Conservation (phyloP, 306 rosid species). For the Castanea mollissima region DNA sequence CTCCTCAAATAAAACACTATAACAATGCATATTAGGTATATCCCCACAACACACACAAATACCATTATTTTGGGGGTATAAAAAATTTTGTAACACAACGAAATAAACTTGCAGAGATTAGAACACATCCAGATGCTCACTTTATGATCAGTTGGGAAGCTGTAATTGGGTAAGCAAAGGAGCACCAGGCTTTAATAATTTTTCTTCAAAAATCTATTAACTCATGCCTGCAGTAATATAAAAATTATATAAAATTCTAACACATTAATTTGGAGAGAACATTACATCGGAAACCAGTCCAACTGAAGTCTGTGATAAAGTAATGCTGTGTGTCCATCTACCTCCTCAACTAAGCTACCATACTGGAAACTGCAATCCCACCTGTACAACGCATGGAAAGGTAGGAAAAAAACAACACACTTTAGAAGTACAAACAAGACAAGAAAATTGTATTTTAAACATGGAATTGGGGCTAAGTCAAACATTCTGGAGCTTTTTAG, state of each 20-base stretch:
- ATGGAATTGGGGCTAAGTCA: neutral
- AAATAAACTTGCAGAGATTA: neutral
- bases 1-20: neutral
- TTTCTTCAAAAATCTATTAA: constrained; percentile 7
- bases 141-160: neutral
- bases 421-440: neutral
- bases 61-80: neutral
- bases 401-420: constrained; percentile 7
- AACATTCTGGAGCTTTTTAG: neutral
- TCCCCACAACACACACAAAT: neutral
- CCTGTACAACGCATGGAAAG: constrained; percentile 46
- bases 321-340: constrained; percentile 97
- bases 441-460: neutral
- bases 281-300: constrained; percentile 96
- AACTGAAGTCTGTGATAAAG: constrained; percentile 95
- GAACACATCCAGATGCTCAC: constrained; percentile 2
- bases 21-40: neutral
- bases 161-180: neutral
- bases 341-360: constrained; percentile 99
- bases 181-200: neutral
- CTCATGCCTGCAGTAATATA: constrained; percentile 1
- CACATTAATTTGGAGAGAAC: constrained; percentile 2
- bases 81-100: neutral
- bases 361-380: constrained; percentile 94
- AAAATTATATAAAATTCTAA: neutral